Base-by-base conservation (phyloP, 352 stramenopile genomes). In the Phytophthora sojae region DNA sequence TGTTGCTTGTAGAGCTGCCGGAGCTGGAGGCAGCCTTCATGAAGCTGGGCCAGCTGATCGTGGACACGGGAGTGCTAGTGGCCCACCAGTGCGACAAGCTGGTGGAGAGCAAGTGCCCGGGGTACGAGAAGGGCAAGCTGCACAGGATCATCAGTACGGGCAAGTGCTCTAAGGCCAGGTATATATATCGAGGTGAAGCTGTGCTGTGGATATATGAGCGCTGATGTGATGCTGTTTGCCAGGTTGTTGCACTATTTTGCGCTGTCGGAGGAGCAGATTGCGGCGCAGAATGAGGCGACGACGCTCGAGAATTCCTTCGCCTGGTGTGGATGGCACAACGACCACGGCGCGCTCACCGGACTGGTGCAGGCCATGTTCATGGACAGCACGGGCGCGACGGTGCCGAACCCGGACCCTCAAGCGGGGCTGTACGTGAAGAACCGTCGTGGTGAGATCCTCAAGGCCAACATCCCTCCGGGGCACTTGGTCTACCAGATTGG, bases 251-350 rank as follows among this genome's bases (percentile, higher is more conserved):
- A 99, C 79, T 99, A 99, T 76, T 99, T 98, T 80, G 82, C 95
- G 19, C 64, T 98, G 4, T 77, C 83, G 6, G 78, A 90, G 55
- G 69, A 80, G 21, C 81, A 87, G 57, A 90, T 94, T 67, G 75
- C 76, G 19, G 57, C 67, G 42, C 85, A 90, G 53, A 62, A 79
- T 35, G 44, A 77, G 19, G 80, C 84, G 0, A 63, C 52, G 54
- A 83, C 80, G 26, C 75, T 88, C 8, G 88, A 91, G 53, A 80
- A 85, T 30, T 84, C 91, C 23, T 98, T 98, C 73, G 97, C 93
- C 21, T 99, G 97, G 97, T 99, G 97, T 78, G 97, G 97, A 60
- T 99, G 96, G 97, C 97, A 99, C 81, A 98, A 98, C 59, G 97
- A 98, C 81, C 93, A 98, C 77, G 96, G 97, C 54, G 97, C 91